Percentiles rank a stretch among this genome's conserved stretches.
phyloP scores from a whole-genome alignment of 2,329 filamentous ascomycete species.

The Clarireedia homoeocarpa region DNA sequence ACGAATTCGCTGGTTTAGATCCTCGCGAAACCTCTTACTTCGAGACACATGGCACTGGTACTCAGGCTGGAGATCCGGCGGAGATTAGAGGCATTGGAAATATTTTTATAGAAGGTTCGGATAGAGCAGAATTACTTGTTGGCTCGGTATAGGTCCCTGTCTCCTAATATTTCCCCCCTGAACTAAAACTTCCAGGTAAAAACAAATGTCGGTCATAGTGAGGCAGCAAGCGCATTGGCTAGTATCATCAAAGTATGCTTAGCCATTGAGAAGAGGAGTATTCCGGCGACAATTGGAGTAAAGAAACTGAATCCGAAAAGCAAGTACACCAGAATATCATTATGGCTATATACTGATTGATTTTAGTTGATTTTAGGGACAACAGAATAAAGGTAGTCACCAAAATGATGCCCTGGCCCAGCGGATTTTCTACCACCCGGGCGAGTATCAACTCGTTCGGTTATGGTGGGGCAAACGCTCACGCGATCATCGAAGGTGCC shows the following conservation, averaged over 20 bases:
- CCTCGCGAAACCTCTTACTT: constrained; percentile 3
- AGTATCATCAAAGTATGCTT: constrained; percentile 10
- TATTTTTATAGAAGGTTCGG: not conserved
- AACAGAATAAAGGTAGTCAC: not conserved
- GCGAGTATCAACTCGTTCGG: constrained; percentile 21
- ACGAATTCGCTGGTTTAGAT: constrained; percentile 4
- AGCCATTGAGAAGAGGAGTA: not conserved
- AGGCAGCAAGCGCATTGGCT: constrained; percentile 6
- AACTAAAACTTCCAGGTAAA: constrained; percentile 15
- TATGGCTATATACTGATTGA: not conserved
- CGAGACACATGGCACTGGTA: constrained; percentile 7
- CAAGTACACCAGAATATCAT: not conserved
- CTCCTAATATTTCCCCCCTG: not conserved
- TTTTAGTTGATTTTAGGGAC: not conserved
- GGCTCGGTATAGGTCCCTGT: not conserved
- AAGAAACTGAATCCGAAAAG: constrained; percentile 3
- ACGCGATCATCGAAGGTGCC: constrained; percentile 27
- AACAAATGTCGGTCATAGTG: constrained; percentile 9
- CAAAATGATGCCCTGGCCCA: constrained; percentile 4
- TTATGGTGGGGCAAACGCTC: constrained; percentile 32
- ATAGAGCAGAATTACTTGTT: not conserved
- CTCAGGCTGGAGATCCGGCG: constrained; percentile 6
- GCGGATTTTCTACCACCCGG: not conserved
- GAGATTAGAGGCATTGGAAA: not conserved
- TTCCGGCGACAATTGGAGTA: not conserved